A percentile compares a stretch with the other conserved stretches of the same genome.
These are phyloP conservation scores for Grosmannia huntii DNA, from an alignment of 2,329 filamentous ascomycete genomes.

Conservation along the genomic window DNA sequence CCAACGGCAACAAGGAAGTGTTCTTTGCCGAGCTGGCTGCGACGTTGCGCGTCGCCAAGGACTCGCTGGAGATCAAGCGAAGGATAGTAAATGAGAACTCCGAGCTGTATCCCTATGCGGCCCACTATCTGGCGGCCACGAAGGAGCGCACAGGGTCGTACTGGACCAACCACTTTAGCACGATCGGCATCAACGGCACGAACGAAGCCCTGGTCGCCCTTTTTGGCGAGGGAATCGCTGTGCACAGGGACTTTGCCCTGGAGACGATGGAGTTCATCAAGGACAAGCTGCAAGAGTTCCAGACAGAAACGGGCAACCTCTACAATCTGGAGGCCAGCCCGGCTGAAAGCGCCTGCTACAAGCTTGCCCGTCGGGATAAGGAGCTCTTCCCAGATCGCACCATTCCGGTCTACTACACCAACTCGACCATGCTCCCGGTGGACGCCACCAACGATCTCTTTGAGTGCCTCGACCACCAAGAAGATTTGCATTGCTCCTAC, in stretches of 20 bases:
- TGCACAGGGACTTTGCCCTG: background rate
- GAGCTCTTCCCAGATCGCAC: background rate
- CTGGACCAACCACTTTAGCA: slow-evolving; percentile 1
- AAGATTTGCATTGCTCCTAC: background rate
- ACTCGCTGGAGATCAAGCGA: background rate
- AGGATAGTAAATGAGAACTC: background rate
- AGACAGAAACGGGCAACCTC: background rate
- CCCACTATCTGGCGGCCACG: background rate
- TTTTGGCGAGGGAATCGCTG: background rate
- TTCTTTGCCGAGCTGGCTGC: background rate
- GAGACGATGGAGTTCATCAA: background rate
- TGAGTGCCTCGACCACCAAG: background rate
- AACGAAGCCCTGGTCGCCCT: background rate
- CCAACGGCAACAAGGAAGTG: background rate
- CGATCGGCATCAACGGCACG: background rate
- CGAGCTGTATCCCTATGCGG: background rate
- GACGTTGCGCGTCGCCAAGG: background rate
- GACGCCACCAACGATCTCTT: background rate
- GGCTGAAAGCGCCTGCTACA: background rate
- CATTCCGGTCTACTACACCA: background rate
- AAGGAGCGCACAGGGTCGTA: background rate
- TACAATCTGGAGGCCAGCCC: background rate
- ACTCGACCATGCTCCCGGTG: background rate
- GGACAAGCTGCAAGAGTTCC: background rate
- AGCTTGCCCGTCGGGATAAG: background rate